Conservation (phyloP, 495 filamentous ascomycete genomes). For the Jackrogersella multiformis region DNA sequence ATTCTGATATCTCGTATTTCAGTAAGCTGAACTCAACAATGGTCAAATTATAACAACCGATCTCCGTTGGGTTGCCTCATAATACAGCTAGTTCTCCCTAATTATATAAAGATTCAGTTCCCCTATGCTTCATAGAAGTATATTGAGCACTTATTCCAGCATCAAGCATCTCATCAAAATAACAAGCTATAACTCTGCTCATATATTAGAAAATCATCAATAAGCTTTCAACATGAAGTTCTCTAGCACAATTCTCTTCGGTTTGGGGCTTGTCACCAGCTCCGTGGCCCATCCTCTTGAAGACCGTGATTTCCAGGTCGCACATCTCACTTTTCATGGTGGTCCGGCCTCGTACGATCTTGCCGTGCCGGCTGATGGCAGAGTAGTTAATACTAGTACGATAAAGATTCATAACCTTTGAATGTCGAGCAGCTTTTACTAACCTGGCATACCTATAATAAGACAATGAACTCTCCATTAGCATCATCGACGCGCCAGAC, state of each 20-base stretch:
- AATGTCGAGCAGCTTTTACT: background rate
- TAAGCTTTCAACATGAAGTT: constrained; percentile 34
- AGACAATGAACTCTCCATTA: constrained; percentile 41
- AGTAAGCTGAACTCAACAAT: background rate
- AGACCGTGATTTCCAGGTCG: constrained; percentile 18
- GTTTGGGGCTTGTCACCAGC: constrained; percentile 34
- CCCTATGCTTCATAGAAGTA: background rate
- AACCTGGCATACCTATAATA: background rate
- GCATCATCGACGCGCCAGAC: constrained; percentile 41
- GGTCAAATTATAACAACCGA: constrained; percentile 2
- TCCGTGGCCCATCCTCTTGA: constrained; percentile 27
- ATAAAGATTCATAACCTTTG: background rate
- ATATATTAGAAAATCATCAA: background rate
- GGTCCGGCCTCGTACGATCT: constrained; percentile 43
- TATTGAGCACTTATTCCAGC: background rate
- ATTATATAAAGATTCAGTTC: constrained; percentile 23
- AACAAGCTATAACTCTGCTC: background rate
- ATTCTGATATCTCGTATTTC: constrained; percentile 19
- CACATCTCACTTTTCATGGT: constrained; percentile 39
- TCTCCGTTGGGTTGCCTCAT: background rate
- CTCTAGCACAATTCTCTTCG: constrained; percentile 19
- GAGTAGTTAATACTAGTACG: constrained; percentile 30
- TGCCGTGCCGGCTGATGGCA: constrained; percentile 32
- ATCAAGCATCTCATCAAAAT: background rate
- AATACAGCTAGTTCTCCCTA: background rate